A percentile compares a stretch with the other conserved stretches of the same genome.
Evolutionary conservation across 805 yeast species (phyloP).

Genomic region (Metschnikowia orientalis): DNA sequence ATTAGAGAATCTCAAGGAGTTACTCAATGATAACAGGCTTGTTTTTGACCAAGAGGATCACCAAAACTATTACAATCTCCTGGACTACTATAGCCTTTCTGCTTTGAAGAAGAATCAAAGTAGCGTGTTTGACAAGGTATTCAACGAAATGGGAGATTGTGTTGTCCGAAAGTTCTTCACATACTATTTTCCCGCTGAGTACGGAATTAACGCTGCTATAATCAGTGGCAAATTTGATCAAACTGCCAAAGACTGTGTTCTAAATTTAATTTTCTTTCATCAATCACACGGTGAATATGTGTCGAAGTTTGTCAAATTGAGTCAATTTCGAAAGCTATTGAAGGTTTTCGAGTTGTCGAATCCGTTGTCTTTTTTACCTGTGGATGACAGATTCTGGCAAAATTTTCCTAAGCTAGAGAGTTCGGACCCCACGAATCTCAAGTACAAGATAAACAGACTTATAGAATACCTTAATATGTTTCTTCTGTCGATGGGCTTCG

Average conservation of each 20-base stretch:
- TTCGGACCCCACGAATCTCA: constrained; percentile 33
- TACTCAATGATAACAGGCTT: constrained; percentile 49
- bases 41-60: constrained; percentile 32
- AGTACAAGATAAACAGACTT: constrained; percentile 45
- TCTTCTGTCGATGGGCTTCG: constrained; percentile 26
- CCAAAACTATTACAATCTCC: constrained; percentile 30
- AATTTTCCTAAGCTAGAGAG: constrained; percentile 25
- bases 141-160: constrained; percentile 22
- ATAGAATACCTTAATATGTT: constrained; percentile 47
- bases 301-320: constrained; percentile 11
- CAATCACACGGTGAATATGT: neutral
- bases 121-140: constrained; percentile 16
- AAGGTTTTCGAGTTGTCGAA: constrained; percentile 23
- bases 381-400: constrained; percentile 17
- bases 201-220: constrained; percentile 18
- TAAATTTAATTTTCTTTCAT: constrained; percentile 12
- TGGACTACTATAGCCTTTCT: constrained; percentile 36
- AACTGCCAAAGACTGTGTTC: constrained; percentile 29
- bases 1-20: constrained; percentile 48
- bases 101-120: constrained; percentile 20
- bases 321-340: constrained; percentile 10
- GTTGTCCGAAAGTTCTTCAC: constrained; percentile 21
- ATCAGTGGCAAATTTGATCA: constrained; percentile 35
- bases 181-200: constrained; percentile 19
- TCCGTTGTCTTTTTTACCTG: constrained; percentile 29